phyloP scores from a whole-genome alignment of 169 alveolate genomes.

The Plasmodium gonderi region DNA sequence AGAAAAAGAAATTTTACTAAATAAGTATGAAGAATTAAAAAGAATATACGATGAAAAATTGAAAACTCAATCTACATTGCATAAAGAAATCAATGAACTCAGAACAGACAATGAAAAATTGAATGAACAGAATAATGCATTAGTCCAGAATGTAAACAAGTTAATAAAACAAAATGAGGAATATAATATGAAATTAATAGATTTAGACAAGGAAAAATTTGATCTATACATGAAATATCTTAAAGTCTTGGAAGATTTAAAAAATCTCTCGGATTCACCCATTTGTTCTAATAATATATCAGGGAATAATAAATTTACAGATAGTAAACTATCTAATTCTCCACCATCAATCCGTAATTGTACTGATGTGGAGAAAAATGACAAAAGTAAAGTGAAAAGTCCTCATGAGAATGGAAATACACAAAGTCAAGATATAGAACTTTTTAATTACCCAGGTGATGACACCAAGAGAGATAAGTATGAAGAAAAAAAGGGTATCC shows the following conservation, averaged over 20 bases:
- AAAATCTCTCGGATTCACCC: conserved; percentile 6
- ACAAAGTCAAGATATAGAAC: neutral
- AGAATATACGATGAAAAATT: conserved; percentile 34
- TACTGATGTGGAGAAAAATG: neutral
- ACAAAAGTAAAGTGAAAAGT: too few relatives aligned
- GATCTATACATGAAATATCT: conserved; percentile 56
- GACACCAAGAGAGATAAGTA: neutral
- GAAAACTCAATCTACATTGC: conserved; percentile 18
- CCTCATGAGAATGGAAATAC: too few relatives aligned
- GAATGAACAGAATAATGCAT: conserved; percentile 23
- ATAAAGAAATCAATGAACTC: conserved; percentile 41
- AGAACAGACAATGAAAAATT: conserved; percentile 17
- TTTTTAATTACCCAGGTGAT: neutral
- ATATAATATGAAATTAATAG: conserved; percentile 42
- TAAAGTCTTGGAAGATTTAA: conserved; percentile 32
- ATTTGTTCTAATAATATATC: neutral
- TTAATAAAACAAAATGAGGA: conserved; percentile 48
- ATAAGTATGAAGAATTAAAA: conserved; percentile 62
- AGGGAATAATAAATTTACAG: neutral
- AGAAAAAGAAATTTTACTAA: conserved; percentile 43
- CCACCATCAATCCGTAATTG: neutral
- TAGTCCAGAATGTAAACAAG: conserved; percentile 15
- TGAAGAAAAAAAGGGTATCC: neutral
- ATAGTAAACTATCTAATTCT: neutral
- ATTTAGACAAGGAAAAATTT: conserved; percentile 60